Evolutionary conservation across 1,284 basidiomycete genomes (phyloP), one percentile per base, ranked within the genome.

Genomic region (Agaricales sp.): DNA sequence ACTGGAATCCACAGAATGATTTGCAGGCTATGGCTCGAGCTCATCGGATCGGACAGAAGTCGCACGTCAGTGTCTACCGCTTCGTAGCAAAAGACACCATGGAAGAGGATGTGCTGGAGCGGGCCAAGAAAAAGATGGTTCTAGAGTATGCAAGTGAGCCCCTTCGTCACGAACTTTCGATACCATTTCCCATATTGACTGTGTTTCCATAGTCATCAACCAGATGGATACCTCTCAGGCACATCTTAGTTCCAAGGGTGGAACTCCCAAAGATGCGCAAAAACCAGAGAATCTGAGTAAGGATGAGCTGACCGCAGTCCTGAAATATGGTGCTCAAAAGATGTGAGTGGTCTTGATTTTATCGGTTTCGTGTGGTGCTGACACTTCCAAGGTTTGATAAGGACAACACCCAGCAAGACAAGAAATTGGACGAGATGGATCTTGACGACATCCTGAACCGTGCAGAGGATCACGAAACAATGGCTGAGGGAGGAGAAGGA

Each of bases 191-290:
- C 53, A 50, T 55, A 51, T 56, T 52, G 55, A 46, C 51, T 43
- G 43, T 11, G 4, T 12, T 41, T 59, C 51, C 47, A 49, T 55
- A 92, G 91, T 99, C 71, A 98, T 99, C 74, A 95, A 97, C 68
- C 95, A 99, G 69, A 97, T 99, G 86, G 96, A 99, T 69, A 99
- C 96, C 23, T 94, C 93, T 30, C 96, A 97, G 56, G 91, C 91
- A 45, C 92, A 98, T 68, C 82, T 99, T 55, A 87, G 89, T 57
- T 83, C 87, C 48, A 91, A 92, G 61, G 75, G 78, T 21, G 67
- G 63, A 37, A 69, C 71, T 52, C 59, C 70, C 52, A 89, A 89
- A 61, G 87, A 92, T 49, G 66, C 79, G 20, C 70, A 80, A 43
- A 92, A 88, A 58, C 80, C 89, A 2, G 89, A 90, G 57, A 89